Percentiles rank a stretch among this genome's conserved stretches.
phyloP scores from a whole-genome alignment of 345 rosid genomes.

The Salix koriyanagi region DNA sequence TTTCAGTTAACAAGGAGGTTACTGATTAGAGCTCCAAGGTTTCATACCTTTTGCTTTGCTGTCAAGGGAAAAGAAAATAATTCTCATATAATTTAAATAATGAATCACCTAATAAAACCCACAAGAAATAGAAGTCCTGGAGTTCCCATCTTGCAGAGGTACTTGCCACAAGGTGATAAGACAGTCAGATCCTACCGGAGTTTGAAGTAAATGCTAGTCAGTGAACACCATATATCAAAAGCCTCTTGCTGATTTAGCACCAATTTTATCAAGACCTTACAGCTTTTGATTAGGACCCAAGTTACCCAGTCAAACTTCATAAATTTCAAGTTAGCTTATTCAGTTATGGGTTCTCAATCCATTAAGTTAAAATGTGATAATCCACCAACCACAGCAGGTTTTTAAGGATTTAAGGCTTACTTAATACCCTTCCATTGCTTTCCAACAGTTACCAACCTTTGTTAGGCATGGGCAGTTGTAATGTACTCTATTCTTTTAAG shows the following conservation, averaged over 20 bases:
- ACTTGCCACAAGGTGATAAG: background rate
- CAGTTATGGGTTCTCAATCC: background rate
- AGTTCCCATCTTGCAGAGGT: background rate
- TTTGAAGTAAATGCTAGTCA: background rate
- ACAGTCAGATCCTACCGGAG: background rate
- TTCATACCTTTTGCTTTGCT: background rate
- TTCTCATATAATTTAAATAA: background rate
- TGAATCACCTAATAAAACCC: background rate
- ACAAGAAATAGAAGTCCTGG: background rate
- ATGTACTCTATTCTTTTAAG: background rate
- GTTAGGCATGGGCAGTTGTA: background rate
- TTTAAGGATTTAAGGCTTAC: background rate
- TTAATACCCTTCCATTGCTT: background rate
- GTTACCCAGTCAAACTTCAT: background rate
- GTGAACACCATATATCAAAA: background rate
- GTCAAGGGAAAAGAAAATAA: background rate
- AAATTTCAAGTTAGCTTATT: background rate
- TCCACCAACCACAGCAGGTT: background rate
- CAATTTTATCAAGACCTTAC: background rate
- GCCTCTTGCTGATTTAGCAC: background rate
- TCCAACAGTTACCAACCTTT: background rate
- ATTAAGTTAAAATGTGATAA: background rate
- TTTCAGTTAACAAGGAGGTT: background rate
- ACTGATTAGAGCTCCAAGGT: background rate
- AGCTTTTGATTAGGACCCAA: background rate